Percentiles rank a stretch among this genome's conserved stretches.
phyloP scores from a whole-genome alignment of 495 filamentous ascomycete species.

The Tuber aestivum region DNA sequence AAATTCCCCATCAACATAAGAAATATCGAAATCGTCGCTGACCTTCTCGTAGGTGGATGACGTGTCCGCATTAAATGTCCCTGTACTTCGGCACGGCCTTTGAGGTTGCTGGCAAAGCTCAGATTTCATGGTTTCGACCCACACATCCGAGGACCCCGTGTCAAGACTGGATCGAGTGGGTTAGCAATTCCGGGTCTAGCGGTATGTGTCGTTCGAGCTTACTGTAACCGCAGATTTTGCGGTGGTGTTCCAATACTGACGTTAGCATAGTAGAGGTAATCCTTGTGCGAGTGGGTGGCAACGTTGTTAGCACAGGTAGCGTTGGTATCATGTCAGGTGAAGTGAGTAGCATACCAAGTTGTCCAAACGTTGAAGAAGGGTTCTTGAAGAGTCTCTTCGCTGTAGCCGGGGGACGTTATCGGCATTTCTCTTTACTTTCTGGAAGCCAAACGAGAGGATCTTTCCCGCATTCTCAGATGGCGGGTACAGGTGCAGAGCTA shows the following conservation, averaged over 20 bases:
- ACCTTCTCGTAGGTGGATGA: slow-evolving; percentile 79
- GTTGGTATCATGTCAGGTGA: not conserved
- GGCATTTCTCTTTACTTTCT: slow-evolving; percentile 39
- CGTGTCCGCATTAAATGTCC: slow-evolving; percentile 64
- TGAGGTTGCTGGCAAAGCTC: slow-evolving; percentile 50
- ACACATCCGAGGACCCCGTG: slow-evolving; percentile 85
- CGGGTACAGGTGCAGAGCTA: slow-evolving; percentile 20
- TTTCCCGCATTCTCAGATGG: slow-evolving; percentile 20
- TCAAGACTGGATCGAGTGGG: slow-evolving; percentile 49
- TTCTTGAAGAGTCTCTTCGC: slow-evolving; percentile 21
- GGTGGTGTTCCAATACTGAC: slow-evolving; percentile 65
- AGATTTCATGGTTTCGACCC: slow-evolving; percentile 68
- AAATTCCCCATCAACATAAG: slow-evolving; percentile 79
- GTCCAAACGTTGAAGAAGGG: slow-evolving; percentile 35
- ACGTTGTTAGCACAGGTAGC: not conserved
- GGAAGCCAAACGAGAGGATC: slow-evolving; percentile 36
- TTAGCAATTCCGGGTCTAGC: not conserved
- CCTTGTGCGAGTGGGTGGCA: slow-evolving; percentile 40
- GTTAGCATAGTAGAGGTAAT: slow-evolving; percentile 66
- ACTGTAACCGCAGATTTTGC: slow-evolving; percentile 58
- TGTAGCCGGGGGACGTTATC: slow-evolving; percentile 33
- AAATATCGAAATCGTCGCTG: slow-evolving; percentile 77
- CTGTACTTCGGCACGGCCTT: slow-evolving; percentile 53
- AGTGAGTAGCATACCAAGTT: slow-evolving; percentile 29
- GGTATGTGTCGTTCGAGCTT: slow-evolving; percentile 8